Evolutionary conservation across 2,329 filamentous ascomycete genomes (phyloP).

Genomic region (Incumbomyces lentus): DNA sequence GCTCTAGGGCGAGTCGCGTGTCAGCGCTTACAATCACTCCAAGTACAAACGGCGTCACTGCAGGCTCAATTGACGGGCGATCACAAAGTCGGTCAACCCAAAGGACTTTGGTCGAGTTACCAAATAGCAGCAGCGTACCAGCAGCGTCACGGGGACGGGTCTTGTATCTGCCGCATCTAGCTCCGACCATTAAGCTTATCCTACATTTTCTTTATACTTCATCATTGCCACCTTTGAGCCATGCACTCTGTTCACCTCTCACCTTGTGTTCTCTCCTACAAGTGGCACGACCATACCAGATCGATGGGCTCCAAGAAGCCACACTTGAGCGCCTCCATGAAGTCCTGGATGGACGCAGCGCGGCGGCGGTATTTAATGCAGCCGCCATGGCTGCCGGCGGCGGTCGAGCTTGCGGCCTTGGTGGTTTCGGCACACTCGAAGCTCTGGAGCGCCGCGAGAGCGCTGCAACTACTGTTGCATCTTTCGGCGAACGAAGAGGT

Average conservation of each 20-base stretch:
- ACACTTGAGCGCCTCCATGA: slow-evolving; percentile 85
- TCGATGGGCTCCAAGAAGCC: slow-evolving; percentile 85
- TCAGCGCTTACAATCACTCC: slow-evolving; percentile 79
- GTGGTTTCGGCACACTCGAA: slow-evolving; percentile 28
- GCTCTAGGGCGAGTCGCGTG: slow-evolving; percentile 34
- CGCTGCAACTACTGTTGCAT: slow-evolving; percentile 13
- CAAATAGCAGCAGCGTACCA: slow-evolving; percentile 43
- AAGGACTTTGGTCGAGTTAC: slow-evolving; percentile 34
- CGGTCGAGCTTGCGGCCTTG: slow-evolving; percentile 54
- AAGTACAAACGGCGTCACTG: slow-evolving; percentile 29
- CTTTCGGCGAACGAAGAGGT: background rate
- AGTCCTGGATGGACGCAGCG: slow-evolving; percentile 83
- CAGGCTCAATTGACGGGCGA: slow-evolving; percentile 6
- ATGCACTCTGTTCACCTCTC: slow-evolving; percentile 79
- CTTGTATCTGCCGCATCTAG: slow-evolving; percentile 86
- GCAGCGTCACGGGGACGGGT: slow-evolving; percentile 64
- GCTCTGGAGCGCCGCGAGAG: slow-evolving; percentile 29
- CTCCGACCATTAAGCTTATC: slow-evolving; percentile 77
- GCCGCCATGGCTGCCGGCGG: slow-evolving; percentile 96
- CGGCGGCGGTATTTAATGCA: slow-evolving; percentile 94
- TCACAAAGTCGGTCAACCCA: slow-evolving; percentile 19
- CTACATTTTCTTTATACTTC: slow-evolving; percentile 92
- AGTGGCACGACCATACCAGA: slow-evolving; percentile 80
- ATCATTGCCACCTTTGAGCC: slow-evolving; percentile 64
- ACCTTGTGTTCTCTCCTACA: slow-evolving; percentile 92